Percentiles rank a stretch among this genome's conserved stretches.
phyloP scores from a whole-genome alignment of 345 rosid genomes.

The Hirschfeldia incana region DNA sequence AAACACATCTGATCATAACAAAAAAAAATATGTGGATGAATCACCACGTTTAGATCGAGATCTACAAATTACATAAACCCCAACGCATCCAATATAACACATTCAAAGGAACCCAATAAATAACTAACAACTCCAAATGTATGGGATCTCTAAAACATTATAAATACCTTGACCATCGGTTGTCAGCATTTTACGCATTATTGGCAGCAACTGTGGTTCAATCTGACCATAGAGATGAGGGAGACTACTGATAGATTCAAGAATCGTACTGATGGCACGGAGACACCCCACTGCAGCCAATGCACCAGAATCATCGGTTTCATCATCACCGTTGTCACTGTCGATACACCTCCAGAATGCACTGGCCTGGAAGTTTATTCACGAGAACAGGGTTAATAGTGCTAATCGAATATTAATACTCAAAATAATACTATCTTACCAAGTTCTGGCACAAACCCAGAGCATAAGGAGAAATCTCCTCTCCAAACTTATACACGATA shows the following conservation, averaged over 20 bases:
- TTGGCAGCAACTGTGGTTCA: slow-evolving; percentile 87
- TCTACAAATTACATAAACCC: slow-evolving; percentile 13
- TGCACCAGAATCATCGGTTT: slow-evolving; percentile 91
- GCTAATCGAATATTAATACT: slow-evolving; percentile 4
- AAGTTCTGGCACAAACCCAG: slow-evolving; percentile 95
- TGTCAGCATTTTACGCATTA: slow-evolving; percentile 93
- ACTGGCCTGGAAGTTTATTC: slow-evolving; percentile 59
- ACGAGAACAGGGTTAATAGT: slow-evolving; percentile 22
- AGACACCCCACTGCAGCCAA: slow-evolving; percentile 96
- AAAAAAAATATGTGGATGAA: slow-evolving; percentile 2
- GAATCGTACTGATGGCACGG: slow-evolving; percentile 96
- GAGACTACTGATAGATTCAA: slow-evolving; percentile 87
- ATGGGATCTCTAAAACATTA: slow-evolving; percentile 4
- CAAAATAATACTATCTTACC: slow-evolving; percentile 54
- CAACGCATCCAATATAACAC: not conserved
- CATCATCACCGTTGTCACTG: slow-evolving; percentile 84
- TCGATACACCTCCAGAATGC: slow-evolving; percentile 96
- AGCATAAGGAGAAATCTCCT: slow-evolving; percentile 95
- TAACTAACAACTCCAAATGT: not conserved
- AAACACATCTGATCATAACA: slow-evolving; percentile 69
- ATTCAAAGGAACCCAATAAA: slow-evolving; percentile 15
- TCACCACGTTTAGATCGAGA: slow-evolving; percentile 9
- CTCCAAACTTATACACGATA: slow-evolving; percentile 92
- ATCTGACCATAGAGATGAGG: slow-evolving; percentile 85
- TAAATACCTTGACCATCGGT: slow-evolving; percentile 92